Percentiles rank a stretch among this genome's conserved stretches.
Evolutionary conservation across 768 basidiomycete species (phyloP).

Genomic region (Serpula lacrymans): DNA sequence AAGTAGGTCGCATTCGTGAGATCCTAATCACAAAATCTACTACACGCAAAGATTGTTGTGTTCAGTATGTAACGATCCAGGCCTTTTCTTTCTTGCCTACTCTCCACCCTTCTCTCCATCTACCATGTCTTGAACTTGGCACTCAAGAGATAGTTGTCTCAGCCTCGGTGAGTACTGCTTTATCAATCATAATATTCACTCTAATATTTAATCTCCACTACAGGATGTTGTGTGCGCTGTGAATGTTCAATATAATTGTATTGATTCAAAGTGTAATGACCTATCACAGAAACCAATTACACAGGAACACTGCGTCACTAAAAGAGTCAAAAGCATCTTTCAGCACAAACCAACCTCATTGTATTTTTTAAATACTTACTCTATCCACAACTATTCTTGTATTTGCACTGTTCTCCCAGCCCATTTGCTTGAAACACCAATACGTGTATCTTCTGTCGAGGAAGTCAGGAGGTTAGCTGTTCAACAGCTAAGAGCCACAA

Average conservation of each 20-base stretch:
- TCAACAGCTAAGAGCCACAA: background rate
- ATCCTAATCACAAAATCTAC: background rate
- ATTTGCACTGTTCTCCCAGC: no score
- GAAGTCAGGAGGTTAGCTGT: no score
- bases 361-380: background rate
- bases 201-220: background rate
- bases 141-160: background rate
- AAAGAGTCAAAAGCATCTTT: background rate
- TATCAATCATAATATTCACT: background rate
- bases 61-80: background rate
- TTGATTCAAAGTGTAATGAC: constrained; percentile 3
- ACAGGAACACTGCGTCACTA: background rate
- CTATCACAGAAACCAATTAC: background rate
- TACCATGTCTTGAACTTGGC: constrained; percentile 1
- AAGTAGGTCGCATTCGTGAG: background rate
- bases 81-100: background rate
- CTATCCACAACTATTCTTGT: constrained; percentile 1
- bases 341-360: background rate
- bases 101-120: constrained; percentile 1
- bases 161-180: background rate
- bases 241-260: constrained; percentile 9
- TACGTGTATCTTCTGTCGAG: no score
- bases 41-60: no score
- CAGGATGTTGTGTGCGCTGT: constrained; percentile 6
- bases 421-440: background rate